Evolutionary conservation across 2,329 filamentous ascomycete genomes (phyloP).

Genomic region (Penicillium digitatum): DNA sequence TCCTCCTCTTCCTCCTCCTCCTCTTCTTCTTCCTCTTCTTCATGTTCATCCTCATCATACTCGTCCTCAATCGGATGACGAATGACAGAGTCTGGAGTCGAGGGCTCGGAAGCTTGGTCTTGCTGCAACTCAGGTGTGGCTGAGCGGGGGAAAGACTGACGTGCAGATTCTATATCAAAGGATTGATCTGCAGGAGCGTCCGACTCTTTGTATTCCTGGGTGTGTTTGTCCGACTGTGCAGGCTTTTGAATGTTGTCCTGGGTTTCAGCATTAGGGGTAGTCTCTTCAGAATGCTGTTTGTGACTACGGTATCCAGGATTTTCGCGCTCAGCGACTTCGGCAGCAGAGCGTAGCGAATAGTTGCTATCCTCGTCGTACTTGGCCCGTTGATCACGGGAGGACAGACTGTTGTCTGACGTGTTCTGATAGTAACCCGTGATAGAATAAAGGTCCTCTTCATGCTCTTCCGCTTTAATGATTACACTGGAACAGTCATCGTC

Average conservation of each 20-base stretch:
- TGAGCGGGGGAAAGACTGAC: constrained; percentile 41
- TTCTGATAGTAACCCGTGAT: constrained; percentile 64
- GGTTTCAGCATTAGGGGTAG: constrained; percentile 31
- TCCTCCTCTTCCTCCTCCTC: constrained; percentile 14
- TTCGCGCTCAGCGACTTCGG: constrained; percentile 18
- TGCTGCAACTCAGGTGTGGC: constrained; percentile 54
- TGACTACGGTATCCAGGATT: constrained; percentile 22
- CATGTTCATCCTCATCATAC: constrained; percentile 20
- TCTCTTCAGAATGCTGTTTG: constrained; percentile 29
- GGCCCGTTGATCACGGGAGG: constrained; percentile 28
- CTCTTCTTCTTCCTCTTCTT: constrained; percentile 5
- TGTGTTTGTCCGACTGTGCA: constrained; percentile 28
- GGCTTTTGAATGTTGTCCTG: background rate
- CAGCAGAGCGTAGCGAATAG: constrained; percentile 49
- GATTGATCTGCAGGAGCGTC: constrained; percentile 17
- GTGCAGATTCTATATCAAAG: constrained; percentile 38
- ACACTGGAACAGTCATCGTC: constrained; percentile 55
- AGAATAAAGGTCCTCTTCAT: constrained; percentile 59
- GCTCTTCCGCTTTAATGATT: constrained; percentile 62
- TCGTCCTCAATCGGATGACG: constrained; percentile 63
- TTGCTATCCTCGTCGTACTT: constrained; percentile 54
- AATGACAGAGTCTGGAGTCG: constrained; percentile 86
- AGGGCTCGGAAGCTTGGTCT: constrained; percentile 56
- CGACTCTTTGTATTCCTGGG: constrained; percentile 34
- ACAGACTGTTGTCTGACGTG: constrained; percentile 37